A percentile compares a stretch with the other conserved stretches of the same genome.
Evolutionary conservation across 2,329 filamentous ascomycete genomes (phyloP).

Genomic region (Colletotrichum sp.): DNA sequence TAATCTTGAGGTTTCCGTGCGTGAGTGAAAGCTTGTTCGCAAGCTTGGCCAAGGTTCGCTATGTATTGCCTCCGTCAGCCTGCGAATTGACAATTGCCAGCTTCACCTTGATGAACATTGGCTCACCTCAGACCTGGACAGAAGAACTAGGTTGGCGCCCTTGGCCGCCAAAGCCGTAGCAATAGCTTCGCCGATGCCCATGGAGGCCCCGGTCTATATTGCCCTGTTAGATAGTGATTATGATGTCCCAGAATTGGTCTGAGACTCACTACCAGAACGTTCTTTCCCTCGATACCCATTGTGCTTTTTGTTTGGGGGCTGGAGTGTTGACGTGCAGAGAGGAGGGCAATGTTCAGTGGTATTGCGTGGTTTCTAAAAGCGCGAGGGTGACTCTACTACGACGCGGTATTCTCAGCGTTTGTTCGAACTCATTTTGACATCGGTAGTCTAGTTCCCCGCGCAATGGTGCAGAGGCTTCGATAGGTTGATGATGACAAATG

Average conservation of each 20-base stretch:
- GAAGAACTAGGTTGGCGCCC: constrained; percentile 45
- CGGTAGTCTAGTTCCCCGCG: neutral
- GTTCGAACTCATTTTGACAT: neutral
- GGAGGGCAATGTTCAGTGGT: neutral
- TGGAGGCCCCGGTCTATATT: constrained; percentile 41
- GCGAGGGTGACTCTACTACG: neutral
- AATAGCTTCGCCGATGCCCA: constrained; percentile 52
- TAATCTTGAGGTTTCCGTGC: constrained; percentile 1
- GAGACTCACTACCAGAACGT: neutral
- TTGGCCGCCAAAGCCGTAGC: constrained; percentile 40
- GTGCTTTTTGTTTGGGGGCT: neutral
- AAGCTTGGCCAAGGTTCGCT: constrained; percentile 26
- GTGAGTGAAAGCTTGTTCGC: constrained; percentile 23
- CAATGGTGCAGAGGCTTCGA: neutral
- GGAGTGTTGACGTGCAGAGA: neutral
- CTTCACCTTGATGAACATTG: neutral
- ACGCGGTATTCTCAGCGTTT: neutral
- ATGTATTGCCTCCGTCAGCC: neutral
- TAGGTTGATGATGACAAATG: neutral
- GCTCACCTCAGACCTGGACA: constrained; percentile 39
- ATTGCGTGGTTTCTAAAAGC: neutral
- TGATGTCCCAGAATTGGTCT: neutral
- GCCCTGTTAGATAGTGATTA: neutral
- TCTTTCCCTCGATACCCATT: neutral
- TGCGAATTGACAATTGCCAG: neutral